Evolutionary conservation across 768 basidiomycete genomes (phyloP).

Genomic region (Sistotremastrum niveocremeum): DNA sequence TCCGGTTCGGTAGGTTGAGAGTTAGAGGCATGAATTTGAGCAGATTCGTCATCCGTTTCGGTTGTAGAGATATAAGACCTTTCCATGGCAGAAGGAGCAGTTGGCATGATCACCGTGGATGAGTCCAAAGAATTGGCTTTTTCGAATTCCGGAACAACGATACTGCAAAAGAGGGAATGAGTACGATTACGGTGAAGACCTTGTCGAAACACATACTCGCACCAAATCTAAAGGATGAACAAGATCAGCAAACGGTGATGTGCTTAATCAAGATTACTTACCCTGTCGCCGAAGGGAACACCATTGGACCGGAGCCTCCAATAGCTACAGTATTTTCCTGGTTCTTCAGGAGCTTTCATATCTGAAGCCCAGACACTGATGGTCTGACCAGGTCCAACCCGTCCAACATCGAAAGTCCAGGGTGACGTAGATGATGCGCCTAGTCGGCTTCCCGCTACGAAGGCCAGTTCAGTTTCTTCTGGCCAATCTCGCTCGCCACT

Average conservation of each 20-base stretch:
- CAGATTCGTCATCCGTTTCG: no score
- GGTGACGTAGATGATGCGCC: constrained; percentile 20
- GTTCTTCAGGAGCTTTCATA: constrained; percentile 66
- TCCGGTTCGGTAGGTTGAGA: no score
- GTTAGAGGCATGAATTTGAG: no score
- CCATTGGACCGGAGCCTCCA: constrained; percentile 55
- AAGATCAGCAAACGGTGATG: constrained; percentile 31
- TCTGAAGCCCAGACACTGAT: constrained; percentile 61
- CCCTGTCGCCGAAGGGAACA: constrained; percentile 52
- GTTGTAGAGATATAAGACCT: no score
- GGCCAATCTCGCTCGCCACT: constrained; percentile 55
- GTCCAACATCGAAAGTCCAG: constrained; percentile 35
- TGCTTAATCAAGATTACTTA: constrained; percentile 27
- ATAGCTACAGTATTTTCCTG: constrained; percentile 64
- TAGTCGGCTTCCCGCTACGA: constrained; percentile 57
- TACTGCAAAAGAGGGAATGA: constrained; percentile 24
- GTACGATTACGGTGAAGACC: neutral
- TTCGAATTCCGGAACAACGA: constrained; percentile 42
- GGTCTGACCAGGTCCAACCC: constrained; percentile 40
- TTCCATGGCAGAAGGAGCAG: no score
- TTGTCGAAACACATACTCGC: neutral
- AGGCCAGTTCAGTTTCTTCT: constrained; percentile 48
- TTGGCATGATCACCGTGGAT: no score
- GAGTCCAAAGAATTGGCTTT: no score
- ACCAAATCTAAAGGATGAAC: constrained; percentile 28